These are phyloP conservation scores for Clathrospora elynae DNA, from an alignment of 2,329 filamentous ascomycete genomes.

Conservation along the genomic window DNA sequence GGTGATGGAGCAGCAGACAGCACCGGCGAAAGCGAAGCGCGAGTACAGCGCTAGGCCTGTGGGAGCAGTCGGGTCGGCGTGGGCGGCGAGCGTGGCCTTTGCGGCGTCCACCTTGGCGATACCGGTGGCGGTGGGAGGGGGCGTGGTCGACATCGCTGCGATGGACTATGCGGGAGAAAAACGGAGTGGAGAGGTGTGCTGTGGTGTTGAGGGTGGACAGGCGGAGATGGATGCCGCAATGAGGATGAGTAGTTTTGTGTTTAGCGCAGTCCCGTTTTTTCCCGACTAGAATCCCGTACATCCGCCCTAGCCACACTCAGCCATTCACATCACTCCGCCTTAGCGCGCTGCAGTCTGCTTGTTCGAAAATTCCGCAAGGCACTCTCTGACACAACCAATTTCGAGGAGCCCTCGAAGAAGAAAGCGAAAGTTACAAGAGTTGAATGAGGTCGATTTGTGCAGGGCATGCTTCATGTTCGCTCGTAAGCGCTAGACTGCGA, in stretches of 20 bases:
- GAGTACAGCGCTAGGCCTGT: conserved; percentile 79
- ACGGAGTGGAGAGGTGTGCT: conserved; percentile 38
- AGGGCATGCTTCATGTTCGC: too few relatives aligned
- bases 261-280: conserved; percentile 22
- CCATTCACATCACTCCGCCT: conserved; percentile 21
- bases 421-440: too few relatives aligned
- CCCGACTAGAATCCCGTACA: conserved; percentile 20
- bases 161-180: conserved; percentile 21
- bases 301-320: conserved; percentile 11
- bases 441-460: too few relatives aligned
- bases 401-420: too few relatives aligned
- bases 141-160: conserved; percentile 39
- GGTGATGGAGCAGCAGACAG: conserved; percentile 96
- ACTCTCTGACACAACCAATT: too few relatives aligned
- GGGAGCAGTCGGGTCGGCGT: conserved; percentile 58
- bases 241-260: conserved; percentile 26
- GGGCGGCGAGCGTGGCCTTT: conserved; percentile 54
- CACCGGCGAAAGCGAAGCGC: conserved; percentile 95
- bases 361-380: too few relatives aligned
- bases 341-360: too few relatives aligned
- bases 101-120: conserved; percentile 59
- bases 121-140: conserved; percentile 56
- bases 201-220: conserved; percentile 26
- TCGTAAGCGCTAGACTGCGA: too few relatives aligned
- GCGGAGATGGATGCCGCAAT: conserved; percentile 24